phyloP scores from a whole-genome alignment of 306 rosid species.

The Cicer bijugum region DNA sequence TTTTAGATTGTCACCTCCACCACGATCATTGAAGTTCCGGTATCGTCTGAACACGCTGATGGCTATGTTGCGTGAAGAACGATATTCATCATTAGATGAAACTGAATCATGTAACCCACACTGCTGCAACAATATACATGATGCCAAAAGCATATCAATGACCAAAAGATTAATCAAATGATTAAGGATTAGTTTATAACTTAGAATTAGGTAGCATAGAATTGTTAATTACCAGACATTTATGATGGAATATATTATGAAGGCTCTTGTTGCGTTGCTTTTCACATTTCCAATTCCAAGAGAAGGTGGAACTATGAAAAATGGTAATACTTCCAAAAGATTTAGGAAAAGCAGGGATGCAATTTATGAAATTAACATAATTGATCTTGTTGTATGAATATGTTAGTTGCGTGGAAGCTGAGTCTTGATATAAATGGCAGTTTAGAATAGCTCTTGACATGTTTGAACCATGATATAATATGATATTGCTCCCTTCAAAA shows the following conservation, averaged over 20 bases:
- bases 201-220: background rate
- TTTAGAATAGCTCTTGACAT: constrained; percentile 67
- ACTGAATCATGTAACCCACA: constrained; percentile 69
- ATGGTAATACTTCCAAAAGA: constrained; percentile 45
- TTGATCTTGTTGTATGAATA: constrained; percentile 54
- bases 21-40: constrained; percentile 81
- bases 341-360: constrained; percentile 45
- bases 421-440: constrained; percentile 50
- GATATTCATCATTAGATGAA: constrained; percentile 79
- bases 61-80: constrained; percentile 97
- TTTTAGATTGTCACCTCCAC: constrained; percentile 93
- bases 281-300: constrained; percentile 60
- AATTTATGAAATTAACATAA: constrained; percentile 57
- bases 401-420: constrained; percentile 50
- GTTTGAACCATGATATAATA: constrained; percentile 70
- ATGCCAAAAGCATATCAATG: constrained; percentile 34
- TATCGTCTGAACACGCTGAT: constrained; percentile 83
- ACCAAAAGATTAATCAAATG: background rate
- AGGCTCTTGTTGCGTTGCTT: constrained; percentile 62
- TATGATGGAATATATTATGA: constrained; percentile 58
- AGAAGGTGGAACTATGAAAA: constrained; percentile 52
- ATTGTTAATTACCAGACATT: constrained; percentile 62
- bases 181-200: background rate
- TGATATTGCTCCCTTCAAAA: constrained; percentile 49
- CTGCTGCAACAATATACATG: constrained; percentile 51